Evolutionary conservation across 495 filamentous ascomycete species (phyloP).

Genomic region (Aspergillus sparsus): DNA sequence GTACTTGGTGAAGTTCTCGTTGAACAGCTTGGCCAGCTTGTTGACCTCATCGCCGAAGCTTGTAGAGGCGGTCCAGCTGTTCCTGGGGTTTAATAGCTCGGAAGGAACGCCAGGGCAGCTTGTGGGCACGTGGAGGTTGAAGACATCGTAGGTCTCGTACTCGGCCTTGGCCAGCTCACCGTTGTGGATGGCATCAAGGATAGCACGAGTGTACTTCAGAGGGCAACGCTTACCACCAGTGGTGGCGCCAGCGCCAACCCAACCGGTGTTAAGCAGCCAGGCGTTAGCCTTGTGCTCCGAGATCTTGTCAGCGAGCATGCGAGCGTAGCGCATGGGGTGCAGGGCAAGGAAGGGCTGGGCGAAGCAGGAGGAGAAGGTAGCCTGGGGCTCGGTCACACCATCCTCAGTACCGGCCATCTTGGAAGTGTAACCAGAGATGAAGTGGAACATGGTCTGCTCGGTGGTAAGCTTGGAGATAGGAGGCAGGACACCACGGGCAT

Average conservation of each 20-base stretch:
- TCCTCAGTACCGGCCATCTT: constrained; percentile 99
- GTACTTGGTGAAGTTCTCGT: constrained; percentile 98
- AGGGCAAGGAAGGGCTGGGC: constrained; percentile 98
- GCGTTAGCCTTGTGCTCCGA: constrained; percentile 91
- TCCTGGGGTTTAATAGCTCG: constrained; percentile 93
- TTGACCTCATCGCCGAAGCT: constrained; percentile 83
- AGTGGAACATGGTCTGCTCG: constrained; percentile 99
- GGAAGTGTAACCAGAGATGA: constrained; percentile 98
- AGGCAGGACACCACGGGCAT: constrained; percentile 94
- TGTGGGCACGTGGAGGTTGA: constrained; percentile 93
- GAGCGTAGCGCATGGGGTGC: constrained; percentile 98
- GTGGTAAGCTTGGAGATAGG: constrained; percentile 96
- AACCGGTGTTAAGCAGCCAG: constrained; percentile 98
- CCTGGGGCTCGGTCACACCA: constrained; percentile 93
- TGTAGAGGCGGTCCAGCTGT: constrained; percentile 78
- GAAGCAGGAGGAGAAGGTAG: constrained; percentile 99
- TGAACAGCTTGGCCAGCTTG: constrained; percentile 84
- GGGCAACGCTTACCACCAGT: constrained; percentile 98
- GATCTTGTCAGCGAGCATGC: constrained; percentile 98
- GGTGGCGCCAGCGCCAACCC: constrained; percentile 93
- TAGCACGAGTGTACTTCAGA: constrained; percentile 97
- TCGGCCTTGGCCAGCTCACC: constrained; percentile 88
- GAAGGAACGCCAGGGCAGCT: constrained; percentile 80
- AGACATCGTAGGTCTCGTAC: constrained; percentile 93
- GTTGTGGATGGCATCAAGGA: constrained; percentile 95